Percentiles rank a stretch among this genome's conserved stretches.
Conservation (phyloP, 2,329 filamentous ascomycete species). For the Trichoderma endophyticum region DNA sequence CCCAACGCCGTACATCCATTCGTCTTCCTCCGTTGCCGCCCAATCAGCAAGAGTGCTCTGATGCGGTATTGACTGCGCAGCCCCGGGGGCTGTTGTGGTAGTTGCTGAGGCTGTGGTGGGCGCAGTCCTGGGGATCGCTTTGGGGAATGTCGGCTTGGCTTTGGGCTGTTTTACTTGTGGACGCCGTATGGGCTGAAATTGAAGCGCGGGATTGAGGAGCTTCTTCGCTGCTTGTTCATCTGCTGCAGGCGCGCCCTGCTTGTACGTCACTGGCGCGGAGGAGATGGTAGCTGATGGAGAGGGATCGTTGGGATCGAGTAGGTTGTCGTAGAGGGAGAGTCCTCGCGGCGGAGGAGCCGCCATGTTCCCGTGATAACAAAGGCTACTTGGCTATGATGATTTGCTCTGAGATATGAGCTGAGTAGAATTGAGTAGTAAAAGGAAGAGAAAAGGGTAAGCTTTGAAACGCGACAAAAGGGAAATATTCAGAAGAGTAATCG, state of each 20-base stretch:
- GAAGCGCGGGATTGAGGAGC: conserved; percentile 58
- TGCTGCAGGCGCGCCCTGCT: conserved; percentile 46
- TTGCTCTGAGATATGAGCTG: neutral
- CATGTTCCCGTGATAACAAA: conserved; percentile 21
- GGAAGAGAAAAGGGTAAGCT: neutral
- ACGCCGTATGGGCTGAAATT: conserved; percentile 83
- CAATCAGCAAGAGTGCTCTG: conserved; percentile 79
- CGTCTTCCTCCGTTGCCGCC: conserved; percentile 73
- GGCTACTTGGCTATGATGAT: neutral
- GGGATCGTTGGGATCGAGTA: conserved; percentile 61
- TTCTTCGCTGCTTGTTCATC: conserved; percentile 57
- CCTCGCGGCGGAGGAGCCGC: conserved; percentile 43
- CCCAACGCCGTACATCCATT: conserved; percentile 64
- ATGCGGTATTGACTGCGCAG: conserved; percentile 40
- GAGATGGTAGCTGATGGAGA: conserved; percentile 64
- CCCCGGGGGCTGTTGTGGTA: conserved; percentile 30
- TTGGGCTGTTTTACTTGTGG: conserved; percentile 60
- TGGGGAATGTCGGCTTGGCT: conserved; percentile 59
- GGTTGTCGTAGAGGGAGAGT: conserved; percentile 79
- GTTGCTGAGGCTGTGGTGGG: conserved; percentile 35
- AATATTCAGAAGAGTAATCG: neutral
- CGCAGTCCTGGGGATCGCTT: conserved; percentile 34
- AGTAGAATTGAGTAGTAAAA: neutral
- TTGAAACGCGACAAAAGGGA: neutral
- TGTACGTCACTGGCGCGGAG: conserved; percentile 70